Evolutionary conservation across 2,329 filamentous ascomycete genomes (phyloP), one percentile per base, ranked within the genome.

Genomic region (Epichloe uncinata): DNA sequence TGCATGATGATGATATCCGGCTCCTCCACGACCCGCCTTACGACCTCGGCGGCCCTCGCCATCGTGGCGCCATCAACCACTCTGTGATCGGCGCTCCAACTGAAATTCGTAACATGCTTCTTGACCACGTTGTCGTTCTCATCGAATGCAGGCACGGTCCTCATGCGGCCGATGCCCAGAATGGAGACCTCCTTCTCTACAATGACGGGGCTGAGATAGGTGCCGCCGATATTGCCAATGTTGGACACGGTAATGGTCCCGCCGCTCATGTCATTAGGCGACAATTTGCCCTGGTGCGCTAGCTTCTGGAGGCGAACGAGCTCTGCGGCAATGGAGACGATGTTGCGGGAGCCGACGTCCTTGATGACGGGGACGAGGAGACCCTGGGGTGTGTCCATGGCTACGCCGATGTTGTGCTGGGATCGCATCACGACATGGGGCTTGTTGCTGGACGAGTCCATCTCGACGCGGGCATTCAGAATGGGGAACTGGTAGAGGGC

Each of bases 201-300:
- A 58, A 98, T 87, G 46, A 98, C 86, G 1, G 93, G 93, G 33
- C 85, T 83, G 44, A 97, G 82, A 59, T 95, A 95, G 1, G 87
- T 93, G 30, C 93, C 93, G 49, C 93, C 93, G 43, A 98, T 88
- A 58, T 82, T 95, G 43, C 93, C 93, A 58, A 98, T 95, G 65
- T 98, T 98, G 59, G 89, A 95, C 46, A 98, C 81, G 0, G 93
- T 96, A 60, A 98, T 91, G 1, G 93, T 97, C 15, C 89, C 89
- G 48, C 89, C 89, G 36, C 74, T 77, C 55, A 98, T 74, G 66
- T 98, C 90, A 16, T 77, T 73, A 2, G 82, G 77, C 1, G 79
- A 73, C 4, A 98, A 76, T 65, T 85, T 87, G 34, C 88, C 87
- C n/a, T 77, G 73, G 13, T 76, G 72, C 1, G 88, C 91, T 9